Percentiles rank a stretch among this genome's conserved stretches.
Conservation (phyloP, 352 stramenopile genomes). For the Lagenidium giganteum region DNA sequence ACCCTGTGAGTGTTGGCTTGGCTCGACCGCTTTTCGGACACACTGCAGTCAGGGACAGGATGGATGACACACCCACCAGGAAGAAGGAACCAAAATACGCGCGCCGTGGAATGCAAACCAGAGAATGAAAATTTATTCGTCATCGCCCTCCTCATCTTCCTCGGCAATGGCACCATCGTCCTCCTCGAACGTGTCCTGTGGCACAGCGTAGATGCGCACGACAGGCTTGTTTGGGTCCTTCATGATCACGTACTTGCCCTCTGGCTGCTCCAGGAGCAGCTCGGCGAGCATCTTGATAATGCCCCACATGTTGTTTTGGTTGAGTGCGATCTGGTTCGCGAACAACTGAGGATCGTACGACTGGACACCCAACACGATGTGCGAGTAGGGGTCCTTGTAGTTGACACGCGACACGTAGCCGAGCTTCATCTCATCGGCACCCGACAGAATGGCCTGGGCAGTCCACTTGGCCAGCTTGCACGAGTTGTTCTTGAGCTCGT, state of each 20-base stretch:
- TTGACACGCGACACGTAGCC: constrained; percentile 94
- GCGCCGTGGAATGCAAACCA: too few relatives aligned
- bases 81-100: too few relatives aligned
- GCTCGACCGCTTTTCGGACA: background rate
- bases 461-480: constrained; percentile 98
- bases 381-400: constrained; percentile 94
- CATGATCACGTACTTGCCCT: constrained; percentile 99
- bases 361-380: constrained; percentile 95
- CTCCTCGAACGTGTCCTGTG: constrained; percentile 94
- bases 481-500: constrained; percentile 99
- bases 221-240: constrained; percentile 98
- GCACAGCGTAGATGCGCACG: constrained; percentile 96
- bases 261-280: constrained; percentile 91
- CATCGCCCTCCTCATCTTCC: constrained; percentile 61
- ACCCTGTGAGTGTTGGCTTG: too few relatives aligned
- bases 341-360: constrained; percentile 97
- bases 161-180: constrained; percentile 65
- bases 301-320: constrained; percentile 98
- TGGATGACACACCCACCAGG: too few relatives aligned
- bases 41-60: background rate
- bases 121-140: constrained; percentile 29
- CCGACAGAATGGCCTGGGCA: constrained; percentile 93
- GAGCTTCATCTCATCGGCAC: constrained; percentile 97
- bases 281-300: constrained; percentile 93
- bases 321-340: constrained; percentile 96